Evolutionary conservation across 805 yeast genomes (phyloP).

Genomic region (Saccharomycopsis sp.): DNA sequence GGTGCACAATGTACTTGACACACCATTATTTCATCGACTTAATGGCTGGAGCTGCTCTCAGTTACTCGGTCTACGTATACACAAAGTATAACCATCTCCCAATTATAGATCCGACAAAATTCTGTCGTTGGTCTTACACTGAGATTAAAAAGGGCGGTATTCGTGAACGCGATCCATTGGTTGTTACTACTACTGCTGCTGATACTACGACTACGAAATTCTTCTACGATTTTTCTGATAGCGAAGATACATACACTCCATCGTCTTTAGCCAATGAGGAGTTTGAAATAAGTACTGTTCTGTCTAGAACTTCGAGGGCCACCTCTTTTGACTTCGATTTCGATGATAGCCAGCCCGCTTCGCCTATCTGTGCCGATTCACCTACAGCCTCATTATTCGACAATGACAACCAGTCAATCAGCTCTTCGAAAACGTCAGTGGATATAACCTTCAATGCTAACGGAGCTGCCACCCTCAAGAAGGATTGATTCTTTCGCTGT

Average conservation of each 20-base stretch:
- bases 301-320: background rate
- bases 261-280: background rate
- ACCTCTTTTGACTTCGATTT: background rate
- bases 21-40: conserved; percentile 96
- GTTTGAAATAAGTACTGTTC: background rate
- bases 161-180: conserved; percentile 16
- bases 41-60: conserved; percentile 86
- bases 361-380: conserved; percentile 1
- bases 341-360: background rate
- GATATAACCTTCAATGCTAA: background rate
- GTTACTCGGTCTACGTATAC: conserved; percentile 47
- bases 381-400: conserved; percentile 11
- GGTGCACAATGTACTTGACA: conserved; percentile 96
- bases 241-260: background rate
- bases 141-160: conserved; percentile 28
- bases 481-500: background rate
- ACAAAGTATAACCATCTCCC: conserved; percentile 70
- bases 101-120: conserved; percentile 39
- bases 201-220: background rate
- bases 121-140: conserved; percentile 67
- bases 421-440: conserved; percentile 11
- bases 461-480: background rate
- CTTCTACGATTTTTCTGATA: background rate
- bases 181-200: background rate
- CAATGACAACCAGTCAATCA: conserved; percentile 4